These are phyloP conservation scores for Aspergillus viridinutans DNA, from an alignment of 2,329 filamentous ascomycete genomes.

Conservation along the genomic window DNA sequence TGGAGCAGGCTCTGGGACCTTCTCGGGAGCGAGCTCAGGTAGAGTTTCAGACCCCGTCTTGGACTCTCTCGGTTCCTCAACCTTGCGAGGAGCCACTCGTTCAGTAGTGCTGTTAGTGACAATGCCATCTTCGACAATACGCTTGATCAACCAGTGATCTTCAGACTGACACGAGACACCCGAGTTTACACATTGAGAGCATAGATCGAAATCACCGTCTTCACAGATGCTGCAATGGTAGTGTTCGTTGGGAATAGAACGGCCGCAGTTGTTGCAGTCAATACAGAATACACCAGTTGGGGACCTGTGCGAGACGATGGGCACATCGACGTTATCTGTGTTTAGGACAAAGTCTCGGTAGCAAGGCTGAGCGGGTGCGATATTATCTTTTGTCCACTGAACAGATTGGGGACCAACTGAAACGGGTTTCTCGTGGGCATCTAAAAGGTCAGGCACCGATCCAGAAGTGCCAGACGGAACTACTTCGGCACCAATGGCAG, in stretches of 20 bases:
- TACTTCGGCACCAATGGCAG: constrained; percentile 14
- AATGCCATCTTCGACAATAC: constrained; percentile 70
- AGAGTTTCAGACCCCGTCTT: constrained; percentile 13
- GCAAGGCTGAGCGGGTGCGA: constrained; percentile 12
- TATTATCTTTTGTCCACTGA: constrained; percentile 7
- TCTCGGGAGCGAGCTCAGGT: constrained; percentile 20
- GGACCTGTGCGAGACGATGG: constrained; percentile 31
- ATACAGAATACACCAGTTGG: constrained; percentile 64
- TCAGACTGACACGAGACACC: constrained; percentile 74
- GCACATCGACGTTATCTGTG: constrained; percentile 25
- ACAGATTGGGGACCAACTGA: constrained; percentile 5
- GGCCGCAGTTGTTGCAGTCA: constrained; percentile 88
- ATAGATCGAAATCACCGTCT: constrained; percentile 90
- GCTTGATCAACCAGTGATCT: constrained; percentile 92
- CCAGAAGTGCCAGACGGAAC: constrained; percentile 7
- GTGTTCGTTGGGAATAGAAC: constrained; percentile 72
- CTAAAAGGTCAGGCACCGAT: constrained; percentile 5
- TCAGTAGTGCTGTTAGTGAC: constrained; percentile 85
- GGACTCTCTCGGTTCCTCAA: constrained; percentile 18
- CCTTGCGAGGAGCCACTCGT: constrained; percentile 63
- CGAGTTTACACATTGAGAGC: constrained; percentile 68
- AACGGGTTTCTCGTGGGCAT: constrained; percentile 4
- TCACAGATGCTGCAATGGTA: constrained; percentile 96
- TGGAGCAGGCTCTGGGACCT: constrained; percentile 21
- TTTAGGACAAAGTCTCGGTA: constrained; percentile 27